These are phyloP conservation scores for Alternaria arbusti DNA, from an alignment of 2,329 filamentous ascomycete species.

Conservation along the genomic window DNA sequence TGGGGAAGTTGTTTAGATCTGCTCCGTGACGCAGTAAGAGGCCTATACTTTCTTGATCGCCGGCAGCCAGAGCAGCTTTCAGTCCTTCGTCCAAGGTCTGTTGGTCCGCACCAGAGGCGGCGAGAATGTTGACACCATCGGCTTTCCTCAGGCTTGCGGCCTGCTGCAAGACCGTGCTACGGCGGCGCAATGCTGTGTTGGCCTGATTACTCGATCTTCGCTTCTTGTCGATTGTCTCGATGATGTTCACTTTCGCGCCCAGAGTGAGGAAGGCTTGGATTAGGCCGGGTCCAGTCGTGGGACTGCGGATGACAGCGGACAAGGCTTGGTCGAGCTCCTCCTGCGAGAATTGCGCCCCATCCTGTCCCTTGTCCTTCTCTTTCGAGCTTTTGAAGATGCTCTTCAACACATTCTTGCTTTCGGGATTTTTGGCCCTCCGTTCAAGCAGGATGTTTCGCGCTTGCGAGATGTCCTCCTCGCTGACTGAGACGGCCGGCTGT, in stretches of 20 bases:
- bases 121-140: slow-evolving; percentile 41
- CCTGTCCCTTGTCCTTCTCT: slow-evolving; percentile 42
- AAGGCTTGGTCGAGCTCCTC: slow-evolving; percentile 46
- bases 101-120: slow-evolving; percentile 44
- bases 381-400: slow-evolving; percentile 45
- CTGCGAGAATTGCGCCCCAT: slow-evolving; percentile 39
- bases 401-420: slow-evolving; percentile 42
- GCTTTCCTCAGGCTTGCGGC: slow-evolving; percentile 39
- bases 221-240: slow-evolving; percentile 26
- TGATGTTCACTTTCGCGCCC: slow-evolving; percentile 44
- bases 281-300: slow-evolving; percentile 37
- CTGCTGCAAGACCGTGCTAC: slow-evolving; percentile 46
- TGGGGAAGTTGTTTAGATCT: slow-evolving; percentile 41
- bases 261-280: slow-evolving; percentile 43
- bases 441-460: slow-evolving; percentile 41
- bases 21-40: slow-evolving; percentile 45
- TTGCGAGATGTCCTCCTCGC: slow-evolving; percentile 40
- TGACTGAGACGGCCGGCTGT: slow-evolving; percentile 36
- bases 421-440: slow-evolving; percentile 37
- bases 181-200: slow-evolving; percentile 30
- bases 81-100: slow-evolving; percentile 43
- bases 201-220: slow-evolving; percentile 21
- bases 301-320: slow-evolving; percentile 40
- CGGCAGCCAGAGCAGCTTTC: slow-evolving; percentile 39
- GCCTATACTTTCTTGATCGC: slow-evolving; percentile 41